Evolutionary conservation across 176 grass and related monocot species (phyloP).

Genomic region (Zea luxurians): DNA sequence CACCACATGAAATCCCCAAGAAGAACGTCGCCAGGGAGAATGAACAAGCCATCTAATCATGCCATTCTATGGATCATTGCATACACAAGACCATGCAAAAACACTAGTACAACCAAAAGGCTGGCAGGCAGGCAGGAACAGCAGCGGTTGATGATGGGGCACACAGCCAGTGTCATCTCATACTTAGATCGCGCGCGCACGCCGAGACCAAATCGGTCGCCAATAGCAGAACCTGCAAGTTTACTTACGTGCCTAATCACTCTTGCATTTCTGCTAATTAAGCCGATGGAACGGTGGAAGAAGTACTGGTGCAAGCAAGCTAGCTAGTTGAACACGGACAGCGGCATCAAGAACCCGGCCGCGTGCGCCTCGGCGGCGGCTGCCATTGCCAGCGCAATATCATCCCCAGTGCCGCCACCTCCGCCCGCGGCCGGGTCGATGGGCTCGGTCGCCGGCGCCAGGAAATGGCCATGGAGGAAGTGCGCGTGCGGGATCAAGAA

Average conservation of each 20-base stretch:
- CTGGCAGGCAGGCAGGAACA: background rate
- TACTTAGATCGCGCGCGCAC: background rate
- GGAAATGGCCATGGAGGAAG: conserved; percentile 42
- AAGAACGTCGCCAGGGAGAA: background rate
- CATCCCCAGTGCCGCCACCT: conserved; percentile 23
- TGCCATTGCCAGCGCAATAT: conserved; percentile 41
- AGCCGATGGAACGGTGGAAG: background rate
- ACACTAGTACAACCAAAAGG: background rate
- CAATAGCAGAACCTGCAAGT: conserved; percentile 1
- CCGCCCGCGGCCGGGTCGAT: background rate
- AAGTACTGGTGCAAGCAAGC: background rate
- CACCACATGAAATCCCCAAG: background rate
- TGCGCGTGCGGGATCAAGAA: conserved; percentile 50
- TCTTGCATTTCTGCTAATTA: background rate
- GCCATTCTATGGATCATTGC: background rate
- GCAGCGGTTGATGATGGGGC: background rate
- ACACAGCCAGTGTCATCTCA: too few species aligned
- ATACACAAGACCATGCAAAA: background rate
- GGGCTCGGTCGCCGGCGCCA: conserved; percentile 3
- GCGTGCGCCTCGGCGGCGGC: conserved; percentile 45
- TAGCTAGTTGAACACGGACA: conserved; percentile 50
- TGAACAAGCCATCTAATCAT: background rate
- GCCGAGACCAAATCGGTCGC: background rate
- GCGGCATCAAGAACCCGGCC: conserved; percentile 46
- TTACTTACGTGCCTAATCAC: background rate